Percentiles rank a stretch among this genome's conserved stretches.
Conservation (phyloP, 441 rosid species). For the Raphanus hybrid region DNA sequence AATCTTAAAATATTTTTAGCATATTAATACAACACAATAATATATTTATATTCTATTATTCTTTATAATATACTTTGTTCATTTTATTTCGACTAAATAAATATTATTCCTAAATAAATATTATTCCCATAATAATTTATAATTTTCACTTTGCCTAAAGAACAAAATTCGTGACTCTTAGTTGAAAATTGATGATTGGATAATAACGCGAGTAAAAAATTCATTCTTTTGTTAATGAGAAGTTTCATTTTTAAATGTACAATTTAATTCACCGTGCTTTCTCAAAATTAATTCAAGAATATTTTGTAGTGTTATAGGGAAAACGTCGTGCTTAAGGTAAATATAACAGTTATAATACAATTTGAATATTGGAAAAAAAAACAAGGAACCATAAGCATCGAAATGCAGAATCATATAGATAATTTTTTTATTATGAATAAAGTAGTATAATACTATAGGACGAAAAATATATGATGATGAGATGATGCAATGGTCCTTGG, state of each 20-base stretch:
- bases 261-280: not conserved
- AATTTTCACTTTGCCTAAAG: not conserved
- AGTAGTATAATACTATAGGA: not conserved
- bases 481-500: slow-evolving; percentile 46
- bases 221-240: not conserved
- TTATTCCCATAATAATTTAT: not conserved
- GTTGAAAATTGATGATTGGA: not conserved
- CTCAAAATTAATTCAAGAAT: not conserved
- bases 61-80: not conserved
- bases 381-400: slow-evolving; percentile 26
- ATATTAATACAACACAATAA: no score
- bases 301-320: not conserved
- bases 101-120: not conserved
- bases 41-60: no score
- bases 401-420: slow-evolving; percentile 31
- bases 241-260: not conserved
- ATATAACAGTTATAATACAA: not conserved
- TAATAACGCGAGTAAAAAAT: not conserved
- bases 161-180: not conserved
- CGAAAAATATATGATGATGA: slow-evolving; percentile 28
- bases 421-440: not conserved
- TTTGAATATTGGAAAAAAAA: not conserved
- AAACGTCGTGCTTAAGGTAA: not conserved
- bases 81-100: not conserved
- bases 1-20: no score